A percentile compares a stretch with the other conserved stretches of the same genome.
These are phyloP conservation scores for Thermomyces lanuginosus DNA, from an alignment of 2,329 filamentous ascomycete genomes.

Conservation along the genomic window DNA sequence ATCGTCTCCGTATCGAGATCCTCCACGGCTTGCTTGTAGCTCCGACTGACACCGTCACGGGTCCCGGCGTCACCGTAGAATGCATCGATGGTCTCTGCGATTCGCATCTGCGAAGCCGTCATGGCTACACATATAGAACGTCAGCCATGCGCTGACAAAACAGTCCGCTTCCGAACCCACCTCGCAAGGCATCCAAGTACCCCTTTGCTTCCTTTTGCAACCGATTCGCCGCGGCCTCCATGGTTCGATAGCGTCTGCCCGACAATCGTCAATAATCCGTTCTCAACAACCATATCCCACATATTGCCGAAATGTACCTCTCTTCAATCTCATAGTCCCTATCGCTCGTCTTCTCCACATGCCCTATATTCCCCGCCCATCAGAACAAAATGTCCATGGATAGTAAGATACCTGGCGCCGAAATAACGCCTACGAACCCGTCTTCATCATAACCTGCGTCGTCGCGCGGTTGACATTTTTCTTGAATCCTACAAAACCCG, in stretches of 20 bases:
- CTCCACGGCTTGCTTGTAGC: slow-evolving; percentile 96
- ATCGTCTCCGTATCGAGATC: slow-evolving; percentile 97
- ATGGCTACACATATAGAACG: slow-evolving; percentile 46
- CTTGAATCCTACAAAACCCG: slow-evolving; percentile 56
- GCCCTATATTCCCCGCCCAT: slow-evolving; percentile 33
- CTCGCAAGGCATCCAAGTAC: slow-evolving; percentile 87
- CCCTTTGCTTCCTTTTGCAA: slow-evolving; percentile 97
- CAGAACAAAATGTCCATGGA: background rate
- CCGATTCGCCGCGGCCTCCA: slow-evolving; percentile 84
- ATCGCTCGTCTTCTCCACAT: slow-evolving; percentile 97
- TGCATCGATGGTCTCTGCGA: slow-evolving; percentile 96
- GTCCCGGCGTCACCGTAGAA: slow-evolving; percentile 96
- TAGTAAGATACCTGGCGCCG: background rate
- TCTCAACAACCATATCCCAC: background rate
- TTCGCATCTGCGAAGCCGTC: slow-evolving; percentile 98
- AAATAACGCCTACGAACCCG: slow-evolving; percentile 38
- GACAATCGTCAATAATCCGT: slow-evolving; percentile 8
- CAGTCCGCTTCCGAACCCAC: slow-evolving; percentile 27
- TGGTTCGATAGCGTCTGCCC: slow-evolving; percentile 76
- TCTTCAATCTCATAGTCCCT: slow-evolving; percentile 98
- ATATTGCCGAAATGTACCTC: slow-evolving; percentile 35
- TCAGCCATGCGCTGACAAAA: background rate
- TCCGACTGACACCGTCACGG: slow-evolving; percentile 83
- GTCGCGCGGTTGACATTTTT: slow-evolving; percentile 98
- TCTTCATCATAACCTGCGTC: slow-evolving; percentile 99